Evolutionary conservation across 805 yeast species (phyloP).

Genomic region (Metschnikowia drakensbergensis): DNA sequence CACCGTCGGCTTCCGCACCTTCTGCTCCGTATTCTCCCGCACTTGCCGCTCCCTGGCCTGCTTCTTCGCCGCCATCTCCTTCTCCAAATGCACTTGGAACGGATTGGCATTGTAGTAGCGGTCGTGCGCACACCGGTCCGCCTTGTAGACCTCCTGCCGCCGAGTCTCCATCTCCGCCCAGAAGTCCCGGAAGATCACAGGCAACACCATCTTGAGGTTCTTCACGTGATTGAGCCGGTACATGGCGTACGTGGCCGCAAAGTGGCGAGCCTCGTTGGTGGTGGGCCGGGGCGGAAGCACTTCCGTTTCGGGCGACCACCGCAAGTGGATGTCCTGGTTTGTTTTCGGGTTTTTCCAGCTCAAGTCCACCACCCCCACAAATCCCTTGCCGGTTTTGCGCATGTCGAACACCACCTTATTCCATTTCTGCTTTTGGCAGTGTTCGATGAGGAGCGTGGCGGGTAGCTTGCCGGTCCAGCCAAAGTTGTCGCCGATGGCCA

Average conservation of each 20-base stretch:
- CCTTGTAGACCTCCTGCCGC: slow-evolving; percentile 47
- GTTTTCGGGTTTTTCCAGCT: slow-evolving; percentile 81
- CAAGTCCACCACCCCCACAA: slow-evolving; percentile 60
- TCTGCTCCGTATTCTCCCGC: slow-evolving; percentile 46
- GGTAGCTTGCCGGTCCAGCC: slow-evolving; percentile 97
- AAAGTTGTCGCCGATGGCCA: slow-evolving; percentile 49
- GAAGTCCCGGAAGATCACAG: slow-evolving; percentile 70
- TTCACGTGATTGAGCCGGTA: slow-evolving; percentile 77
- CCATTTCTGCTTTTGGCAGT: slow-evolving; percentile 88
- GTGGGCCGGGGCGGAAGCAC: slow-evolving; percentile 67
- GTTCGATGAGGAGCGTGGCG: slow-evolving; percentile 77
- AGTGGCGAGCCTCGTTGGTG: slow-evolving; percentile 83
- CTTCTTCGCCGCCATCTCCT: slow-evolving; percentile 42
- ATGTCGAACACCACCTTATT: slow-evolving; percentile 76
- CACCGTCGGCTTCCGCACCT: slow-evolving; percentile 44
- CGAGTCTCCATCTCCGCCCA: slow-evolving; percentile 72
- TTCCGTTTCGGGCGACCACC: slow-evolving; percentile 50
- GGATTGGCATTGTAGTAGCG: slow-evolving; percentile 68
- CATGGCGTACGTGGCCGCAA: slow-evolving; percentile 84
- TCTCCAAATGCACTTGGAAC: slow-evolving; percentile 62
- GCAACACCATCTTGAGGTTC: slow-evolving; percentile 82
- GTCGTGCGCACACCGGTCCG: slow-evolving; percentile 46
- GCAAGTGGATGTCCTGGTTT: slow-evolving; percentile 55
- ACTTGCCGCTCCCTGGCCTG: slow-evolving; percentile 46
- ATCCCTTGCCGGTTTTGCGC: slow-evolving; percentile 47